These are phyloP conservation scores for Yarrowia sp. DNA, from an alignment of 805 yeast species.

Conservation along the genomic window DNA sequence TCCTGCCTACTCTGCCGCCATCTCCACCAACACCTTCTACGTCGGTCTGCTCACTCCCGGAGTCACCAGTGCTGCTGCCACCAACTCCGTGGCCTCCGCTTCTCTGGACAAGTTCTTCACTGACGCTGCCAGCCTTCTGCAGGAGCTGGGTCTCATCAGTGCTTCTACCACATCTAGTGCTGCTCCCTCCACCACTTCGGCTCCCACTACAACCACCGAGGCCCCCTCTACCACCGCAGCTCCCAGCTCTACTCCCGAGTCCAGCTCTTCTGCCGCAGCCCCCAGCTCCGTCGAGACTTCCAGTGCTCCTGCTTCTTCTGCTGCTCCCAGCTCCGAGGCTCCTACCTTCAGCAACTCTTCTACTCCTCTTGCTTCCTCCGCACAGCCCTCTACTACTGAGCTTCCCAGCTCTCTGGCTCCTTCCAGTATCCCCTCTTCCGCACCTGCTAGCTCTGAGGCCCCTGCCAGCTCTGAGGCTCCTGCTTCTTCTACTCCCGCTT, in stretches of 20 bases:
- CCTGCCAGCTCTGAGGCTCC: neutral
- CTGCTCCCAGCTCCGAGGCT: neutral
- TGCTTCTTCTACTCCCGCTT: neutral
- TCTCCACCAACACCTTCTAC: slow-evolving; percentile 21
- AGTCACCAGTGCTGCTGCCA: slow-evolving; percentile 6
- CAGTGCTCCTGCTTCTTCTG: neutral
- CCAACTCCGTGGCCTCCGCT: slow-evolving; percentile 19
- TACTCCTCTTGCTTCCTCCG: neutral
- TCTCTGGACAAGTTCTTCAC: slow-evolving; percentile 22
- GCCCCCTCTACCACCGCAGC: neutral
- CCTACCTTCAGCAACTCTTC: neutral
- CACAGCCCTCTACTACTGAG: neutral
- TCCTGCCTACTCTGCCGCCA: slow-evolving; percentile 13
- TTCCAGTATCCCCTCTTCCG: neutral
- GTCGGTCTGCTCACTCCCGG: slow-evolving; percentile 23
- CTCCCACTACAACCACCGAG: neutral
- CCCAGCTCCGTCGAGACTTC: neutral
- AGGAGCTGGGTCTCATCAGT: slow-evolving; percentile 9
- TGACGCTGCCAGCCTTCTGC: neutral
- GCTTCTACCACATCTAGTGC: slow-evolving; percentile 9
- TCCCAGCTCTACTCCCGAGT: neutral
- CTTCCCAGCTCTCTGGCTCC: neutral
- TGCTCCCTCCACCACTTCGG: neutral
- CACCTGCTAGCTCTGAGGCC: neutral
- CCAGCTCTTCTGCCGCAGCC: neutral